Evolutionary conservation across 257 asterid species (phyloP), one percentile per base, ranked within the genome.

Genomic region (Solanum commersonii): DNA sequence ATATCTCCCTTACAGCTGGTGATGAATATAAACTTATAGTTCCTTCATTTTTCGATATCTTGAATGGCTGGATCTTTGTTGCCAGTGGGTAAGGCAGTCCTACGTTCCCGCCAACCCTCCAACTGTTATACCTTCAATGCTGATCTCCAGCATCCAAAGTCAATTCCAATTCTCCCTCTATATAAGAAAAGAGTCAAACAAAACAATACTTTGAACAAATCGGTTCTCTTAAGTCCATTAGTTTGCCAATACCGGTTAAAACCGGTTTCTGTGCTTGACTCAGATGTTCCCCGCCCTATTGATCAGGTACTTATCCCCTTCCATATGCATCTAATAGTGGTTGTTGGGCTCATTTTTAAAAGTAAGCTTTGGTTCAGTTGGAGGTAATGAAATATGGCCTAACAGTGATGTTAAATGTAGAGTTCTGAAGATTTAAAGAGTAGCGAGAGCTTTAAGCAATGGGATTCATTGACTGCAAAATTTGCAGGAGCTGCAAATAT

Each of bases 401-500:
- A 73, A 86, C 84, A 23, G 34, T 73, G 33, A 23, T 82, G 87
- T 79, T 18, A 74, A 88, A 68, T 94, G 88, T 89, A 96, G 98
- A 95, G 88, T 87, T 91, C 92, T 29, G 92, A 42, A 85, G 90
- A 89, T 34, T 78, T 87, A 88, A 84, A 90, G 88, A 91, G 87
- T 59, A 90, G 85, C 65, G 72, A 94, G 72, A 87, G 84, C 87
- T 94, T 92, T 84, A 91, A 94, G 92, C 94, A 96, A 88, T 97
- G 99, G 99, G 97, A 95, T 91, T 97, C 96, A 29, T 89, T 91
- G 90, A 92, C 98, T 60, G 98, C 98, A 84, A 97, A 94, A 91
- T 97, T 97, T 84, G 96, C 99, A 25, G 99, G 97, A 92, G 98
- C 95, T 89, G 95, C 99, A 59, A 97, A 95, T 91, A 29, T 96